These are phyloP conservation scores for Microascus cirrosus DNA, from an alignment of 2,329 filamentous ascomycete species.

Conservation along the genomic window DNA sequence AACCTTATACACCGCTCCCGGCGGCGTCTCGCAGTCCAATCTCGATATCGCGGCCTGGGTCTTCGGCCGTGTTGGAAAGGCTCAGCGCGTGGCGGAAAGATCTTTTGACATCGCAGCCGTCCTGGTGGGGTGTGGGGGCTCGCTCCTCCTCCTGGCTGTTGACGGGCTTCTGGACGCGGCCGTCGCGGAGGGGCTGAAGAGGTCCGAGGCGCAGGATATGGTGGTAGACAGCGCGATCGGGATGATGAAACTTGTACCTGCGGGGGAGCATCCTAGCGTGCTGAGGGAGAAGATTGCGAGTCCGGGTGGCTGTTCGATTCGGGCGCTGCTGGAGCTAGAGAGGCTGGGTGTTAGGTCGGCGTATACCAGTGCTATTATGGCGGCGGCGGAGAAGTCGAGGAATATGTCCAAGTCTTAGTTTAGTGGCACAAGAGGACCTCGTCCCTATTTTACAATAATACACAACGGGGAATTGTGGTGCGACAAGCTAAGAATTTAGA, in stretches of 20 bases:
- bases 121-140: not conserved
- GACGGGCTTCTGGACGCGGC: not conserved
- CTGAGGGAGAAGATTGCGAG: not conserved
- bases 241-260: not conserved
- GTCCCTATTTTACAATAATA: too few relatives aligned
- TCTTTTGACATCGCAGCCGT: not conserved
- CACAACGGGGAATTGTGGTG: too few relatives aligned
- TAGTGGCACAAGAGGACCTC: too few relatives aligned
- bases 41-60: not conserved
- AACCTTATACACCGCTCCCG: not conserved
- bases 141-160: not conserved
- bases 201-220: not conserved
- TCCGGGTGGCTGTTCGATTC: not conserved
- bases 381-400: not conserved
- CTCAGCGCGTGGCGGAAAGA: not conserved
- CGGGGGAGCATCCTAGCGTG: not conserved
- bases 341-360: not conserved
- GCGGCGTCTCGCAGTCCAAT: not conserved
- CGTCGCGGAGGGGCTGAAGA: not conserved
- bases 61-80: not conserved
- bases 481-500: too few relatives aligned
- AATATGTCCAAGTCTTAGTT: not conserved
- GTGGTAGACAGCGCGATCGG: not conserved
- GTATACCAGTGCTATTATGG: not conserved
- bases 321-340: not conserved